These are phyloP conservation scores for Aureobasidium sp. DNA, from an alignment of 2,329 filamentous ascomycete genomes.

Conservation along the genomic window DNA sequence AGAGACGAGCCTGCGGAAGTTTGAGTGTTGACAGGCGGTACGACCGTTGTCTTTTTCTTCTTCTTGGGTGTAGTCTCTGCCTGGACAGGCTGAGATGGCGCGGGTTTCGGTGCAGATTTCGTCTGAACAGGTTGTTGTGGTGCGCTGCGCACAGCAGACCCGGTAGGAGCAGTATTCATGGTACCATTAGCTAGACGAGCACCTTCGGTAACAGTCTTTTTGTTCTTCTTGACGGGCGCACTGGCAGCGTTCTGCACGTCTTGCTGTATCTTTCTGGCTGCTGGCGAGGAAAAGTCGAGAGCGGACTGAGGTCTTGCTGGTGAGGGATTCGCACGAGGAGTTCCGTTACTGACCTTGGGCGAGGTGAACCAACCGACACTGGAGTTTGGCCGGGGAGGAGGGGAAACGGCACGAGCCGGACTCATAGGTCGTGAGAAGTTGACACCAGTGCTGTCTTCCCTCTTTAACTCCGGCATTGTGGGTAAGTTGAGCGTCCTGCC, in stretches of 20 bases:
- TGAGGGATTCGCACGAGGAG: slow-evolving; percentile 22
- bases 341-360: slow-evolving; percentile 21
- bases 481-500: slow-evolving; percentile 29
- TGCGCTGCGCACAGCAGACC: slow-evolving; percentile 35
- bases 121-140: background rate
- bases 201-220: slow-evolving; percentile 32
- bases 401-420: slow-evolving; percentile 6
- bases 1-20: slow-evolving; percentile 18
- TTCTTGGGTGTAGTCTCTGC: slow-evolving; percentile 8
- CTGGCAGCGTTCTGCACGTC: slow-evolving; percentile 31
- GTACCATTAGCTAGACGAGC: slow-evolving; percentile 44
- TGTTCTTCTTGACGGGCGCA: slow-evolving; percentile 37
- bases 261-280: slow-evolving; percentile 26
- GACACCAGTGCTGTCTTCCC: slow-evolving; percentile 37
- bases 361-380: slow-evolving; percentile 34
- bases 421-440: slow-evolving; percentile 50
- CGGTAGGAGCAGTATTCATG: slow-evolving; percentile 43
- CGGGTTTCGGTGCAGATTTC: background rate
- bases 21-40: slow-evolving; percentile 20
- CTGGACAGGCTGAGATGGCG: background rate
- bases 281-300: slow-evolving; percentile 20
- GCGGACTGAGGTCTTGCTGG: slow-evolving; percentile 27
- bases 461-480: slow-evolving; percentile 38
- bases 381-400: slow-evolving; percentile 13
- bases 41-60: slow-evolving; percentile 12